phyloP scores from a whole-genome alignment of 805 yeast genomes.

The Ogataea degrootiae region DNA sequence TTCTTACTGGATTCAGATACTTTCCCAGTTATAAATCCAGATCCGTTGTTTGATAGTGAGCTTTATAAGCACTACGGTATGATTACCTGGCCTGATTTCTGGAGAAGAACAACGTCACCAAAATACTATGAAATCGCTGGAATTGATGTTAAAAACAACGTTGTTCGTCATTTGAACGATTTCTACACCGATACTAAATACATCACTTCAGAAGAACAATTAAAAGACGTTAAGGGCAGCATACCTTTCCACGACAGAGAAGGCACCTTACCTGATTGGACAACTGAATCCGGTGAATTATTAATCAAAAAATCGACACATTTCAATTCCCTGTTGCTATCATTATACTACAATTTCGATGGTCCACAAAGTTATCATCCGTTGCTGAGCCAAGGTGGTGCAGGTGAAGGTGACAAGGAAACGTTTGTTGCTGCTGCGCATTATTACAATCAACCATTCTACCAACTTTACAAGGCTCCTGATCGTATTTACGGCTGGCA shows the following conservation, averaged over 20 bases:
- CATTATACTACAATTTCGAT: slow-evolving; percentile 60
- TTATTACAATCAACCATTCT: slow-evolving; percentile 39
- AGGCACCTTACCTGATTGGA: slow-evolving; percentile 60
- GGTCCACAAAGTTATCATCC: slow-evolving; percentile 60
- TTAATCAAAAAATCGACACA: slow-evolving; percentile 54
- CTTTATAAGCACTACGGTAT: slow-evolving; percentile 50
- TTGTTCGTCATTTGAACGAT: slow-evolving; percentile 23
- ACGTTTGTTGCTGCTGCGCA: slow-evolving; percentile 65
- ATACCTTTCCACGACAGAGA: slow-evolving; percentile 54
- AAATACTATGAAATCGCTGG: slow-evolving; percentile 65
- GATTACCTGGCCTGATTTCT: slow-evolving; percentile 80
- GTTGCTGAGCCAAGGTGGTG: slow-evolving; percentile 53
- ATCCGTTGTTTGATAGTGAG: slow-evolving; percentile 49
- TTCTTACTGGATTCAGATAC: slow-evolving; percentile 74
- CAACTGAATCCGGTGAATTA: slow-evolving; percentile 67
- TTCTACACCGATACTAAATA: slow-evolving; percentile 19
- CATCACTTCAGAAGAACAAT: slow-evolving; percentile 31
- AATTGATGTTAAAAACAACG: slow-evolving; percentile 34
- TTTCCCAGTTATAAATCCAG: slow-evolving; percentile 64
- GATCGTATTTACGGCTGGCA: slow-evolving; percentile 19
- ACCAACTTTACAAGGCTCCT: slow-evolving; percentile 40
- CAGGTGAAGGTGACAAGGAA: slow-evolving; percentile 76
- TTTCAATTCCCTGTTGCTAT: slow-evolving; percentile 49
- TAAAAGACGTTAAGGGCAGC: slow-evolving; percentile 6
- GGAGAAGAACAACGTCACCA: slow-evolving; percentile 82